Evolutionary conservation across 352 stramenopile species (phyloP).

Genomic region (Phytophthora colocasiae): DNA sequence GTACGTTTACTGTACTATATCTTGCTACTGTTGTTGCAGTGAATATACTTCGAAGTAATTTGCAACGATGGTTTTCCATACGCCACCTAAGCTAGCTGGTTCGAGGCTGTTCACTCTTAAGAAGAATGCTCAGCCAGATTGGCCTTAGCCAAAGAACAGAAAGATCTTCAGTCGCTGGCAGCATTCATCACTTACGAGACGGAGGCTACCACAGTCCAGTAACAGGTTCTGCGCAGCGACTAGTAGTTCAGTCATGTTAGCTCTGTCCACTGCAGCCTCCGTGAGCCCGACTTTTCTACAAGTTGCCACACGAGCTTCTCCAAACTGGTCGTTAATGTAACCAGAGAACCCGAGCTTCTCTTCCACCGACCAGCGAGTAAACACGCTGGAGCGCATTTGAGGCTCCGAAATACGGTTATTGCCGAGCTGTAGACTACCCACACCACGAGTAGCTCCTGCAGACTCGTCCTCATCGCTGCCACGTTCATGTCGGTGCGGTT

Average conservation of each 20-base stretch:
- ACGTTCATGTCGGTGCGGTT: slow-evolving; percentile 17
- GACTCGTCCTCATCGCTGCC: slow-evolving; percentile 23
- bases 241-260: slow-evolving; percentile 56
- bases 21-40: slow-evolving; percentile 1
- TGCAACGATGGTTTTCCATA: slow-evolving; percentile 13
- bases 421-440: slow-evolving; percentile 26
- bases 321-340: slow-evolving; percentile 63
- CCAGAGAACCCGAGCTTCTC: slow-evolving; percentile 53
- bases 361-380: slow-evolving; percentile 59
- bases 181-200: slow-evolving; percentile 58
- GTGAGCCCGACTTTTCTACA: slow-evolving; percentile 76
- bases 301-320: slow-evolving; percentile 60
- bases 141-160: slow-evolving; percentile 70
- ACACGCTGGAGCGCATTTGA: slow-evolving; percentile 52
- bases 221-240: slow-evolving; percentile 73
- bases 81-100: slow-evolving; percentile 2
- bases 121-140: too few species aligned
- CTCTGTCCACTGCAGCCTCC: slow-evolving; percentile 57
- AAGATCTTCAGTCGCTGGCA: slow-evolving; percentile 77
- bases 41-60: slow-evolving; percentile 11
- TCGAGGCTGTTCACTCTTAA: too few species aligned
- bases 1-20: background rate
- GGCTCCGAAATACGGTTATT: slow-evolving; percentile 11
- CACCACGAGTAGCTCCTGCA: slow-evolving; percentile 34
- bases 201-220: slow-evolving; percentile 55